A percentile compares a stretch with the other conserved stretches of the same genome.
Conservation (phyloP, 1,284 basidiomycete genomes). For the Gomphus bonarii region DNA sequence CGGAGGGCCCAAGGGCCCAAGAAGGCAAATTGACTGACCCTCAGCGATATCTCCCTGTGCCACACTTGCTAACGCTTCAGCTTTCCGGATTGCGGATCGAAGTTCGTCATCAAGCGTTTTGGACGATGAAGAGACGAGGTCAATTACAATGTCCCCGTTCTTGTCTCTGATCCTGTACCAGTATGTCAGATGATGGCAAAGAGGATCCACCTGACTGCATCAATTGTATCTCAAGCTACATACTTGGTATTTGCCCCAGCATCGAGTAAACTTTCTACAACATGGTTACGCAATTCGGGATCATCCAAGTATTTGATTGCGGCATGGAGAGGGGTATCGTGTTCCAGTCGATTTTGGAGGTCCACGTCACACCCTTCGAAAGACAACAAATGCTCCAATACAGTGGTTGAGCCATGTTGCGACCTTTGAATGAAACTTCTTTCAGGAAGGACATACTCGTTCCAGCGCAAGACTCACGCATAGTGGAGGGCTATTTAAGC, state of each 20-base stretch:
- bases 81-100: constrained; percentile 37
- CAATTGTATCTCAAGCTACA: constrained; percentile 18
- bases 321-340: constrained; percentile 77
- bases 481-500: constrained; percentile 57
- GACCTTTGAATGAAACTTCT: constrained; percentile 27
- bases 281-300: constrained; percentile 39
- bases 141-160: constrained; percentile 47
- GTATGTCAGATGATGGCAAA: not conserved
- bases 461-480: constrained; percentile 43
- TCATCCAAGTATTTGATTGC: constrained; percentile 56
- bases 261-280: constrained; percentile 61
- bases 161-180: constrained; percentile 60
- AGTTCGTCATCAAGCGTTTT: constrained; percentile 32
- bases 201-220: not conserved
- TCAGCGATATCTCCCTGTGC: constrained; percentile 30
- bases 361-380: constrained; percentile 80
- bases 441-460: not conserved
- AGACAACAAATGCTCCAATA: constrained; percentile 65
- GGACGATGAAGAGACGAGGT: constrained; percentile 37
- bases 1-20: no score
- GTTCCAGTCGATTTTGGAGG: constrained; percentile 61
- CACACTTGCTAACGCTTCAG: constrained; percentile 33
- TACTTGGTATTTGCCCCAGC: constrained; percentile 69
- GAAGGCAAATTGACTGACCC: constrained; percentile 21
- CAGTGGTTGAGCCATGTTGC: constrained; percentile 46